Evolutionary conservation across 306 rosid species (phyloP).

Genomic region (Vigna trinervia): DNA sequence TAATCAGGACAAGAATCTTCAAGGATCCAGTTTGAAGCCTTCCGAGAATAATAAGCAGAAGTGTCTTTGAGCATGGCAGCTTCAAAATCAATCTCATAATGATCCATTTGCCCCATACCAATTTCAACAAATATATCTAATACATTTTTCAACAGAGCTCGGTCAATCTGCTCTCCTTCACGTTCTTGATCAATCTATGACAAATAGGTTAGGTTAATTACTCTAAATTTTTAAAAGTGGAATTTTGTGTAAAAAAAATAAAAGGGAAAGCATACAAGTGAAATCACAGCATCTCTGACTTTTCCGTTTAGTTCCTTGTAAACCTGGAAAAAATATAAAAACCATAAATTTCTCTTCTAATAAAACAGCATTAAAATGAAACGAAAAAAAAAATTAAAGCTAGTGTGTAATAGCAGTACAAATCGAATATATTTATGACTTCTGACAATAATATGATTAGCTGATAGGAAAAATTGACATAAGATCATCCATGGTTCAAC

Average conservation of each 20-base stretch:
- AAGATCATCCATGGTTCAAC: constrained; percentile 17
- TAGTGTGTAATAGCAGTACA: constrained; percentile 29
- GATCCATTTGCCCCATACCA: constrained; percentile 94
- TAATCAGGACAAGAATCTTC: constrained; percentile 92
- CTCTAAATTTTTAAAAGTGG: constrained; percentile 19
- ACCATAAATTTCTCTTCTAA: background rate
- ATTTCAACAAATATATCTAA: constrained; percentile 90
- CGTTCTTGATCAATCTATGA: constrained; percentile 91
- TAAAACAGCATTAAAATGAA: constrained; percentile 27
- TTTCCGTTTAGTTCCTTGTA: constrained; percentile 73
- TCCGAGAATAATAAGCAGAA: constrained; percentile 82
- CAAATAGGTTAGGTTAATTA: constrained; percentile 24
- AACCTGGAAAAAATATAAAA: constrained; percentile 60
- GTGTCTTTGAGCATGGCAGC: constrained; percentile 73
- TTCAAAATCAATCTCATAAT: constrained; percentile 82
- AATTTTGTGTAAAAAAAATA: constrained; percentile 2
- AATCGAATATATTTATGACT: constrained; percentile 12
- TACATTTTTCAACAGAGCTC: constrained; percentile 82
- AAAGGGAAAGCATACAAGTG: constrained; percentile 57
- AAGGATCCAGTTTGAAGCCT: constrained; percentile 87
- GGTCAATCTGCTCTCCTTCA: constrained; percentile 93
- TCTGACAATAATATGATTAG: background rate
- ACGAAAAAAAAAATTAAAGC: background rate
- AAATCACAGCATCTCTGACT: constrained; percentile 88
- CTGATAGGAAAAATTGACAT: constrained; percentile 11